Evolutionary conservation across 371 early-diverging fungal genomes (phyloP).

Genomic region (Choanephora cucurbitarum): DNA sequence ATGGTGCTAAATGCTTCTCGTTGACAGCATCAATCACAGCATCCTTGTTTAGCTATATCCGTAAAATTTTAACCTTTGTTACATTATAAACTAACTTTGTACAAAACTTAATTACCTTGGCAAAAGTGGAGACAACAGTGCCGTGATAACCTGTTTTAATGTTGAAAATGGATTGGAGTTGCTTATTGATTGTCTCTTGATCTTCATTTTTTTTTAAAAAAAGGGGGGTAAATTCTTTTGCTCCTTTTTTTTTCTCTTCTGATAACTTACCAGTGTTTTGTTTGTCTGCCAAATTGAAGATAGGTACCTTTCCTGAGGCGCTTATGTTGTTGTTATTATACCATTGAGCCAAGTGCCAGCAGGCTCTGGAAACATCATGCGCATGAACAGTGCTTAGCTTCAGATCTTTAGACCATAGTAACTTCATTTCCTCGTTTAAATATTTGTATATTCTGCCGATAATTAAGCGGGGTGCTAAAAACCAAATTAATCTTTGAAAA

Average conservation of each 20-base stretch:
- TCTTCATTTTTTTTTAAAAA: conserved; percentile 45
- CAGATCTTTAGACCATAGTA: conserved; percentile 89
- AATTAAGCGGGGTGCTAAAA: conserved; percentile 84
- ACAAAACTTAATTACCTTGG: conserved; percentile 57
- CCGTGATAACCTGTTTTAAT: conserved; percentile 87
- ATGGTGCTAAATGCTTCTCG: conserved; percentile 85
- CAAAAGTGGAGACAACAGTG: conserved; percentile 75
- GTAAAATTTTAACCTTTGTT: neutral
- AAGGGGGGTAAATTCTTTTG: too few species aligned
- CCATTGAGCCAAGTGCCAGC: conserved; percentile 72
- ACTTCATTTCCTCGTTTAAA: conserved; percentile 83
- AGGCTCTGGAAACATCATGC: conserved; percentile 77
- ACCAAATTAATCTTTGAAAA: neutral
- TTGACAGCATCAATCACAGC: conserved; percentile 89
- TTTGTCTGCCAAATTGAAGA: conserved; percentile 83
- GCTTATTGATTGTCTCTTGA: conserved; percentile 77
- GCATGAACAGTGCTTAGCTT: conserved; percentile 94
- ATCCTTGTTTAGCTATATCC: conserved; percentile 69
- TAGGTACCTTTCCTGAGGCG: conserved; percentile 17
- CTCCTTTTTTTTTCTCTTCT: neutral
- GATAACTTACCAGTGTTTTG: conserved; percentile 62
- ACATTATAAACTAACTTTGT: conserved; percentile 3
- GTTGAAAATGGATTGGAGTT: conserved; percentile 72
- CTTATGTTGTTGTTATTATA: conserved; percentile 38
- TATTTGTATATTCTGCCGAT: conserved; percentile 89